Base-by-base conservation (phyloP, 148 eudicot species). In the Silene latifolia region DNA sequence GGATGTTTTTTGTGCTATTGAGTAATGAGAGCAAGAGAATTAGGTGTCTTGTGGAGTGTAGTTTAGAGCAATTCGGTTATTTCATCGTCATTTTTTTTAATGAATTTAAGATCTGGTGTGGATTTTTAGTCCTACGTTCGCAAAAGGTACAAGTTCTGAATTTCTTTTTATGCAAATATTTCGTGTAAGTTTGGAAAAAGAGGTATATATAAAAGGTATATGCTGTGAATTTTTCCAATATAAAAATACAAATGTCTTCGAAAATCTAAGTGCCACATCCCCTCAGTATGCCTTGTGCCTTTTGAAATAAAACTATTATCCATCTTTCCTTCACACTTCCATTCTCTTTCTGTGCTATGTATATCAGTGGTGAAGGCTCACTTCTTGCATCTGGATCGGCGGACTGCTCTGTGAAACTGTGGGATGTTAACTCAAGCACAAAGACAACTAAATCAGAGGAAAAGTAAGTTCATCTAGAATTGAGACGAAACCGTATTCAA, bases 371-470 rank as follows among this genome's bases (percentile, higher is more conserved):
- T 72, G 99, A 96, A 87, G 99, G 99, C 48, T 89, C 98, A 53
- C 97, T 96, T 85, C 95, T 96, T 76, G 99, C 99, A 65, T 96
- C 99, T 72, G 99, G 99, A 58, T 96, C 99, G 48, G 99, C 98
- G 70, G 99, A 96, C 83, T 90, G 91, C 88, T 90, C 95, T 20
- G 98, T 92, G 15, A 96, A 96, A 79, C 78, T 96, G 72, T 96
- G 99, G 99, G 99, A 96, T 71, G 93, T 92, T 57, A 85, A 87
- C 19, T 80, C 98, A 39, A 96, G 98, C 78, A 74, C 91, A 20
- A 96, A 87, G 78, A 76, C 64, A 72, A 69, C 81, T 57, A 89
- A 85, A 81, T 56, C 85, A 7, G 98, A 92, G 24, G 99, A 92
- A 27, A 89, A 63, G 98, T 95, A 88, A 86, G 98, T 75, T 75